These are phyloP conservation scores for Sugiyamaella lignohabitans DNA, from an alignment of 805 yeast species.

Conservation along the genomic window DNA sequence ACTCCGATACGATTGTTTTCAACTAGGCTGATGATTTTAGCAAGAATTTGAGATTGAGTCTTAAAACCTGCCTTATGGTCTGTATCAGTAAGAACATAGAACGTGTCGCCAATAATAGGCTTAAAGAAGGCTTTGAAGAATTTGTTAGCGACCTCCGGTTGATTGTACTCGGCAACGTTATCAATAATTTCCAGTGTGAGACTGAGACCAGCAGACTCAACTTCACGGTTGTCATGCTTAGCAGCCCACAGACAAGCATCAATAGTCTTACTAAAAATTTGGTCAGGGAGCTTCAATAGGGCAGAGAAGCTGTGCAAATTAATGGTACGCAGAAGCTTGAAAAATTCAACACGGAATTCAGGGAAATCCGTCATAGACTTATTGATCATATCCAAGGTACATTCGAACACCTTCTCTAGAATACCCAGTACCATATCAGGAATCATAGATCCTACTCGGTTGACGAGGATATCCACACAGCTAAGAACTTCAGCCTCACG, in stretches of 20 bases:
- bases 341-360: constrained; percentile 95
- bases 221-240: constrained; percentile 95
- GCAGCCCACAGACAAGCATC: constrained; percentile 98
- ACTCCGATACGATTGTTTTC: constrained; percentile 66
- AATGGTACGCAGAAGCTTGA: constrained; percentile 80
- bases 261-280: constrained; percentile 82
- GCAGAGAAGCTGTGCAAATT: constrained; percentile 81
- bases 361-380: constrained; percentile 95
- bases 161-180: constrained; percentile 66
- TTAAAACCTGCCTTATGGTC: constrained; percentile 97
- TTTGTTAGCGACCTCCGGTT: constrained; percentile 67
- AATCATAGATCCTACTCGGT: constrained; percentile 78
- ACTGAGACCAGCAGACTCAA: constrained; percentile 84
- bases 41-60: constrained; percentile 75
- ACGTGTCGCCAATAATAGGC: constrained; percentile 85
- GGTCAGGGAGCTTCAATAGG: constrained; percentile 79
- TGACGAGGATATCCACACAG: constrained; percentile 86
- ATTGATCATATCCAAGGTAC: constrained; percentile 91
- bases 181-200: constrained; percentile 75
- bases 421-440: constrained; percentile 85
- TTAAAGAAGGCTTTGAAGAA: constrained; percentile 86
- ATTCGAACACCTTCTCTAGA: constrained; percentile 85
- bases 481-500: constrained; percentile 96
- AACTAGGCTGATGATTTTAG: constrained; percentile 76
- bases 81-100: constrained; percentile 88